Base-by-base conservation (phyloP, 2,329 filamentous ascomycete species). In the Didymella keratinophila region DNA sequence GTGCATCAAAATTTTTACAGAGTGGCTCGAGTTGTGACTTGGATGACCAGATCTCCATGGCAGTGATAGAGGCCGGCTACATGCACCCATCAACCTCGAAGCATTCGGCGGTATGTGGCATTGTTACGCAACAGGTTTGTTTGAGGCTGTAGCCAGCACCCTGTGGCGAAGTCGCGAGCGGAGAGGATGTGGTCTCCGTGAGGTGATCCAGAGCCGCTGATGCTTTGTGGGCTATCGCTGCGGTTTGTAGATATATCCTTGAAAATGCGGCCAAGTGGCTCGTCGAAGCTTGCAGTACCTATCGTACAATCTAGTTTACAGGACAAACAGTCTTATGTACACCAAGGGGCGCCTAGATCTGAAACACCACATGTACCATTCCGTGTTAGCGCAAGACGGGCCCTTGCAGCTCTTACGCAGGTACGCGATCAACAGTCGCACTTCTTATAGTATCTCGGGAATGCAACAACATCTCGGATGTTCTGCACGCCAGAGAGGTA, bases 401-500 rank as follows among this genome's bases (percentile, higher is more conserved):
- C 32, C 45, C 56, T 51, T 54, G 51, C 56, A 49, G 49, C 27
- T 12, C 12, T n/a, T 34, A 47, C 21, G 41, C 39, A 52, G 46
- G 36, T 44, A 41, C 44, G 39, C 32, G 23, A 55, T 78, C 68
- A 82, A 63, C 80, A 82, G 70, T 80, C 84, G 79, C 78, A 82
- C 79, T 85, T 68, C 73, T 84, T 77, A 77, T 81, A 65, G 84
- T 84, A 93, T 68, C 93, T 86, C 46, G 93, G 93, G 73, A 97
- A 97, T 27, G 91, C 86, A 54, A 96, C 90, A 23, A 93, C 86
- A 76, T 97, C 93, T 72, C 92, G 86, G 70, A 97, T 86, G 68
- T 91, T 96, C 64, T 86, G 84, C 37, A 94, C 87, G 10, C 93
- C 93, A 30, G 89, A 86, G 54, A 97, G 82, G 78, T 96, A 97